phyloP scores from a whole-genome alignment of 2,329 filamentous ascomycete genomes.

The Apiospora hydei region DNA sequence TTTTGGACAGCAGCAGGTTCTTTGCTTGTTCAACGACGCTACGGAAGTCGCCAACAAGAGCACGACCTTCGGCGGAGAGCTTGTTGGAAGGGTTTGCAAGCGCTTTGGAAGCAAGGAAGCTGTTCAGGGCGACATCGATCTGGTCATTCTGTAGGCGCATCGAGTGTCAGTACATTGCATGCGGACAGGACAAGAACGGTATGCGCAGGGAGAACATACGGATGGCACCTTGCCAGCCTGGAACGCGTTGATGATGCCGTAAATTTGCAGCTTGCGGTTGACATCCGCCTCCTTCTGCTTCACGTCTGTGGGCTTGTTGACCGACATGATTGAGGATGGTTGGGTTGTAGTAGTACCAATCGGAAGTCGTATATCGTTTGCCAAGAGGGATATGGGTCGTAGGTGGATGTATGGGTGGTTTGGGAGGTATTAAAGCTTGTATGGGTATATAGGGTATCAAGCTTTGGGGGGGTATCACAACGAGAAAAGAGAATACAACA shows the following conservation, averaged over 20 bases:
- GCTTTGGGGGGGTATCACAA: conserved; percentile 23
- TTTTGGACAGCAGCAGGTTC: conserved; percentile 87
- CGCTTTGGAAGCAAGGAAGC: conserved; percentile 75
- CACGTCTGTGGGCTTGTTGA: conserved; percentile 77
- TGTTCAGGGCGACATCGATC: conserved; percentile 94
- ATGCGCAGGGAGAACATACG: conserved; percentile 55
- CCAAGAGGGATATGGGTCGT: not conserved
- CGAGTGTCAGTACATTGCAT: conserved; percentile 48
- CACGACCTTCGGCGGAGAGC: conserved; percentile 82
- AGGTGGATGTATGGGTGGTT: not conserved
- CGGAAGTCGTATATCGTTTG: not conserved
- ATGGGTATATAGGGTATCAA: conserved; percentile 10
- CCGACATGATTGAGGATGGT: conserved; percentile 44
- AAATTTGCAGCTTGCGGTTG: conserved; percentile 93
- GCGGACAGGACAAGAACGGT: not conserved
- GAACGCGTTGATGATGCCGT: conserved; percentile 88
- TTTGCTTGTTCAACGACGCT: conserved; percentile 83
- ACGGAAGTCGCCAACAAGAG: conserved; percentile 78
- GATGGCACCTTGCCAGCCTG: conserved; percentile 89
- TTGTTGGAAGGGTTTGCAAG: conserved; percentile 75
- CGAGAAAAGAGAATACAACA: conserved; percentile 22
- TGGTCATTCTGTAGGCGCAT: conserved; percentile 71
- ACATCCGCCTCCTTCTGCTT: conserved; percentile 85
- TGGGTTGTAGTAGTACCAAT: not conserved
- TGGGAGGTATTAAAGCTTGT: not conserved